Base-by-base conservation (phyloP, 2,329 filamentous ascomycete species). In the Rhexocercosporidium sp. region DNA sequence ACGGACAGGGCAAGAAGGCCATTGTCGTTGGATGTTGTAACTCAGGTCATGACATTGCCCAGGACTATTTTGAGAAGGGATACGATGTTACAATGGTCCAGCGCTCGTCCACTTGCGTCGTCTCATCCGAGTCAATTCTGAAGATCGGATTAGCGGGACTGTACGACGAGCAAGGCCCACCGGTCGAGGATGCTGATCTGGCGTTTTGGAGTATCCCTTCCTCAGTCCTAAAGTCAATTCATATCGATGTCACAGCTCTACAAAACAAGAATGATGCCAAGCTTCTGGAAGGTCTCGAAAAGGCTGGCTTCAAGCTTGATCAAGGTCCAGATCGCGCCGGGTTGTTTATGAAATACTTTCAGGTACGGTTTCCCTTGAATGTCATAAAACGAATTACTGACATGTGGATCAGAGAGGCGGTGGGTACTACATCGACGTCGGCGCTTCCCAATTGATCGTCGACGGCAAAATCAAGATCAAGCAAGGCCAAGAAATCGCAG, bases 41-140 rank as follows among this genome's bases (percentile, higher is more conserved):
- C 77, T 90, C 87, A 0, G 87, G 82, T 6, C 88, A 91, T 71
- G 90, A 92, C 69, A 92, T 92, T 65, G 86, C 88, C 0, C 89
- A 91, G 64, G 88, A 92, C 69, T 91, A 84, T 72, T 83, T 85
- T 39, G 88, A 91, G 71, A 86, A 88, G 59, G 90, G 90, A 0
- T 89, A 88, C 69, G 81, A 86, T 3, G 85, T 92, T 0, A 92
- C 90, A 0, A 89, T 93, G 77, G 83, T 93, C 0, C 90, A 93
- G 77, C 84, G 90, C 3, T 88, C 85, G 0, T 86, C 83, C 8
- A 92, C 91, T 0, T 87, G 85, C 64, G 88, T 93, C 3, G 81
- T 91, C 0, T 86, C 87, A 0, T 87, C 86, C 9, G 77, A 83
- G 14, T 76, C 81, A 0, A 78, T 81, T 34, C 76, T 79, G 6